Evolutionary conservation across 2,329 filamentous ascomycete genomes (phyloP), one percentile per base, ranked within the genome.

Genomic region (Beauveria scarabaeidicola): DNA sequence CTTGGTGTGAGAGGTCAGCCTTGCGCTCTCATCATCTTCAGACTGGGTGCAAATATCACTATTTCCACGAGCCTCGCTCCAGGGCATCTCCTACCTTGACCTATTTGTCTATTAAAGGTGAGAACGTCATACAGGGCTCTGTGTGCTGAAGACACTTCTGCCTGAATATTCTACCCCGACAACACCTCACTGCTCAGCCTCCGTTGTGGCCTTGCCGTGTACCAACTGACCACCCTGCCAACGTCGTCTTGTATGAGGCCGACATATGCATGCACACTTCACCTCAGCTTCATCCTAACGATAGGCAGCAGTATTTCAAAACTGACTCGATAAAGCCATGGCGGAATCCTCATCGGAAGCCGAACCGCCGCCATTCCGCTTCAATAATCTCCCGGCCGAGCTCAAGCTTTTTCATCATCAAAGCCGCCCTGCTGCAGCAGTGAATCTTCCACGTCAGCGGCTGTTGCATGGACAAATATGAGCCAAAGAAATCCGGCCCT

Each of bases 401-500:
- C 21, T 58, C 15, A 38, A 44, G 13, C 7, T 52, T 19, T 19
- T 17, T 58, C 10, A 9, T 58, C 7, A 19, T 50, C 36, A 40
- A 52, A 38, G 47, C 56, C 11, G n/a, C 47, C 8, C 47, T 58
- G 7, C 47, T 38, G 13, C 3, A 13, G n/a, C 56, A 23, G 38
- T 47, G 56, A 25, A 23, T 58, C 23, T 58, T 58, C n/a, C 56
- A 52, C 38, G 56, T 58, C 46, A 15, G 19, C 17, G 21, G 43
- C 47, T 5, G 29, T 5, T 32, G 29, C 11, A 32, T 4, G 11
- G 29, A 32, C 10, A 5, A 32, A 5, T 13, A 5, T 32, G 11
- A 32, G 29, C 29, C 29, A 32, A 13, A 32, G 11, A 5, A 32
- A 13, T 5, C 29, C 29, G 29, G 29, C 29, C 10, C 29, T 32